phyloP scores from a whole-genome alignment of 768 basidiomycete species.

The Daedalea quercina region DNA sequence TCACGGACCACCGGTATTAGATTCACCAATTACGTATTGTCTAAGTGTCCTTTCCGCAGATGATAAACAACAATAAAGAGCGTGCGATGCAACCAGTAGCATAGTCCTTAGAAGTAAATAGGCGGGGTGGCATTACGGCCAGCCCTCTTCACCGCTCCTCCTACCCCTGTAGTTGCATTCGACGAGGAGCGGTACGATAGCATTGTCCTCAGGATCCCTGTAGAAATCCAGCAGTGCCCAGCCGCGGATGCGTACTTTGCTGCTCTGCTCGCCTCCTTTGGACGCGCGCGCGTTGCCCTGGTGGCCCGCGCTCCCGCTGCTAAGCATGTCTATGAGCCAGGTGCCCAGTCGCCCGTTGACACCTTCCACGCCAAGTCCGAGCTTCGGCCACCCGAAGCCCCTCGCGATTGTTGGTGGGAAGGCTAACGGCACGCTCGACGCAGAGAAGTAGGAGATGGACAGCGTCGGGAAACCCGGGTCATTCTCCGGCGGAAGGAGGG shows the following conservation, averaged over 20 bases:
- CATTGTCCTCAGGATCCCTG: constrained; percentile 43
- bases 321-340: constrained; percentile 61
- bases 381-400: constrained; percentile 78
- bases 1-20: too few species aligned
- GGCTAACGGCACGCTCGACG: constrained; percentile 74
- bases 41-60: neutral
- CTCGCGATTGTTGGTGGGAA: constrained; percentile 70
- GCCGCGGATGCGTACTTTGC: constrained; percentile 47
- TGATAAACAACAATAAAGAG: neutral
- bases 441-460: constrained; percentile 77
- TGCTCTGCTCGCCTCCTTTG: constrained; percentile 6
- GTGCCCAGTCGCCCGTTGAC: constrained; percentile 69
- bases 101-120: too few species aligned
- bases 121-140: neutral
- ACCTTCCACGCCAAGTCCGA: constrained; percentile 78
- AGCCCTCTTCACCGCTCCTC: constrained; percentile 14
- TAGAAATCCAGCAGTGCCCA: constrained; percentile 79
- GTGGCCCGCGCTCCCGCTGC: constrained; percentile 2
- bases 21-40: neutral
- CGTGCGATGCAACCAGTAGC: neutral
- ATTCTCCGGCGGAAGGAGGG: constrained; percentile 38
- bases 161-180: constrained; percentile 70
- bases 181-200: constrained; percentile 57
- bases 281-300: constrained; percentile 1
- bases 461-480: constrained; percentile 39